Conservation (phyloP, 495 filamentous ascomycete species). For the Viridothelium virens region DNA sequence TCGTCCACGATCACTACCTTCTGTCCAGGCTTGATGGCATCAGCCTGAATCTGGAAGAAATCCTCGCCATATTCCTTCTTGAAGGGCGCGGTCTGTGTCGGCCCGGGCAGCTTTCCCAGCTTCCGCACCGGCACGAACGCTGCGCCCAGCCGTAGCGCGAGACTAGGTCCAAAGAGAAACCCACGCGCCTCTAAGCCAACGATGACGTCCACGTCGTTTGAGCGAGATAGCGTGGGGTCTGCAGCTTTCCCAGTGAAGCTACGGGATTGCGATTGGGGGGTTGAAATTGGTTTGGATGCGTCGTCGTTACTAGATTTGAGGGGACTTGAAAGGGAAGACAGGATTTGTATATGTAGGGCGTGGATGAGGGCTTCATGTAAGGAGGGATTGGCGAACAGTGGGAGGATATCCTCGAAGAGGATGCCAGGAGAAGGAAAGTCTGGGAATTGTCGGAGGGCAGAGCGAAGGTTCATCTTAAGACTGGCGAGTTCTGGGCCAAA, state of each 20-base stretch:
- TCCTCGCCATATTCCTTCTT: conserved; percentile 97
- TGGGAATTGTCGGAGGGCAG: conserved; percentile 64
- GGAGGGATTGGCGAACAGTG: conserved; percentile 75
- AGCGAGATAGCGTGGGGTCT: conserved; percentile 7
- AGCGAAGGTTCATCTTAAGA: conserved; percentile 73
- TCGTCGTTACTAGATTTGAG: conserved; percentile 14
- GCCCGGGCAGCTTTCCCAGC: conserved; percentile 90
- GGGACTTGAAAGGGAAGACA: conserved; percentile 13
- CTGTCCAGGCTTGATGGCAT: conserved; percentile 76
- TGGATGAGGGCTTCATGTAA: conserved; percentile 71
- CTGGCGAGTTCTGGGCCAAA: conserved; percentile 69
- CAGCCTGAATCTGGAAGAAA: conserved; percentile 90
- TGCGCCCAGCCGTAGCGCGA: conserved; percentile 79
- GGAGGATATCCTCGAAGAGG: conserved; percentile 97
- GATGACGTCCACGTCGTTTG: conserved; percentile 72
- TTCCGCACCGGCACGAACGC: conserved; percentile 93
- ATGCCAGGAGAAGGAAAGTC: conserved; percentile 95
- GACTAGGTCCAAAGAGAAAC: conserved; percentile 87
- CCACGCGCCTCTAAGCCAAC: conserved; percentile 91
- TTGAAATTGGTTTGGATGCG: not conserved
- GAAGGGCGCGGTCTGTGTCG: conserved; percentile 70
- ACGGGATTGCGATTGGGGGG: conserved; percentile 28
- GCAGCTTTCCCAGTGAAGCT: conserved; percentile 31
- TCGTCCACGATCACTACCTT: conserved; percentile 91
- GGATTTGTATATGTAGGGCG: conserved; percentile 78